These are phyloP conservation scores for Saccharomyces hybrid DNA, from an alignment of 1,139 yeast genomes.

Conservation along the genomic window DNA sequence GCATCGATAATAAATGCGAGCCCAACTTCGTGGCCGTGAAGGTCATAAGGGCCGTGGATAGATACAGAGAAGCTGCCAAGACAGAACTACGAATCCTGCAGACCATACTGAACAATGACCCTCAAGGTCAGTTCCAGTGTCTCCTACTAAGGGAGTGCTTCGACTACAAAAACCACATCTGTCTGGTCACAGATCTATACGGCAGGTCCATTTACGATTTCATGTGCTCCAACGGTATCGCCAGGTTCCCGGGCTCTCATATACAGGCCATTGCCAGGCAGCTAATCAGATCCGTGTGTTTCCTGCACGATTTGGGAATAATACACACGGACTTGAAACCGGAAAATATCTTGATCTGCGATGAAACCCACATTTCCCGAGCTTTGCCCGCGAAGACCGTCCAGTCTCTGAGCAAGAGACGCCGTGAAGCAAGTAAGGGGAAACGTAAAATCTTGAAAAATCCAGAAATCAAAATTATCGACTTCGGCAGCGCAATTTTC, in stretches of 20 bases:
- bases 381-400: constrained; percentile 19
- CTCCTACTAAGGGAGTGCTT: constrained; percentile 64
- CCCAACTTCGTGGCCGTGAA: too few relatives aligned
- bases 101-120: constrained; percentile 68
- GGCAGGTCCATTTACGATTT: constrained; percentile 87
- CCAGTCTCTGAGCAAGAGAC: constrained; percentile 22
- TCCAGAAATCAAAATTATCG: constrained; percentile 84
- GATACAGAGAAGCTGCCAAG: constrained; percentile 78
- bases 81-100: constrained; percentile 66
- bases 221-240: constrained; percentile 65
- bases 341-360: constrained; percentile 77
- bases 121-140: constrained; percentile 27
- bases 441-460: constrained; percentile 50
- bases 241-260: constrained; percentile 72
- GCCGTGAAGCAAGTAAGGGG: constrained; percentile 32
- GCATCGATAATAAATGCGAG: constrained; percentile 46
- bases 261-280: constrained; percentile 87
- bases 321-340: constrained; percentile 94
- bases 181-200: constrained; percentile 82
- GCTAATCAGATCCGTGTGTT: constrained; percentile 75
- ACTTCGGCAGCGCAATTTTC: constrained; percentile 93
- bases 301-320: constrained; percentile 78
- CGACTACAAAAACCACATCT: constrained; percentile 89
- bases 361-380: constrained; percentile 39
- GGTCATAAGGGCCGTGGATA: constrained; percentile 73